A percentile compares a stretch with the other conserved stretches of the same genome.
These are phyloP conservation scores for Dryadomyces sulphureus DNA, from an alignment of 2,329 filamentous ascomycete species.

Conservation along the genomic window DNA sequence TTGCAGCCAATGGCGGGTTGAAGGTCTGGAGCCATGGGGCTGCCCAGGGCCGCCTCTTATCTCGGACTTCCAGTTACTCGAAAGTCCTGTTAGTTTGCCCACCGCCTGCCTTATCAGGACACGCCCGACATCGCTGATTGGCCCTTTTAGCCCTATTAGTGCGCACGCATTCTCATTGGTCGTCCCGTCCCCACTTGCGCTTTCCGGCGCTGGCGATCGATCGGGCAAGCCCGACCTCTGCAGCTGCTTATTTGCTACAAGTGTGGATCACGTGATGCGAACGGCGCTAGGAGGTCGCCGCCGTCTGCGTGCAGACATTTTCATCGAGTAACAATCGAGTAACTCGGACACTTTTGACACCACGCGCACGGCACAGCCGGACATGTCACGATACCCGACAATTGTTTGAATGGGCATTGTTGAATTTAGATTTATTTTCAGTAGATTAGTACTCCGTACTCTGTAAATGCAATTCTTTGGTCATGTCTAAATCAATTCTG, in stretches of 20 bases:
- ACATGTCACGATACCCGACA: too few relatives aligned
- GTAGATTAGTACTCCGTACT: too few relatives aligned
- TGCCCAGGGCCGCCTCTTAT: not conserved
- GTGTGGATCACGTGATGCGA: not conserved
- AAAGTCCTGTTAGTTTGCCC: not conserved
- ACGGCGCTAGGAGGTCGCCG: conserved; percentile 1
- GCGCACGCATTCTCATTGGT: not conserved
- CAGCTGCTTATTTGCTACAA: not conserved
- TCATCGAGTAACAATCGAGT: conserved; percentile 27
- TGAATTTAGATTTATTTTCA: too few relatives aligned
- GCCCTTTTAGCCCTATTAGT: not conserved
- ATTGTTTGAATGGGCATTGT: too few relatives aligned
- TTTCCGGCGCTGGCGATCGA: not conserved
- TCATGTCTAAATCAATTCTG: too few relatives aligned
- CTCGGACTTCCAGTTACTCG: not conserved
- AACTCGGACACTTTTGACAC: too few relatives aligned
- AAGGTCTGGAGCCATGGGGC: not conserved
- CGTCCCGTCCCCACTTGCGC: too few relatives aligned
- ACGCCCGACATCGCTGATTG: not conserved
- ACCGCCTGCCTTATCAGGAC: not conserved
- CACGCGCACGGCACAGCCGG: too few relatives aligned
- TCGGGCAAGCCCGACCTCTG: not conserved
- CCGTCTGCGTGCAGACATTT: conserved; percentile 17
- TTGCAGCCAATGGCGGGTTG: not conserved
- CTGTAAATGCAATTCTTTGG: too few relatives aligned